Conservation (phyloP, 768 basidiomycete species). For the Mycena vitilis region DNA sequence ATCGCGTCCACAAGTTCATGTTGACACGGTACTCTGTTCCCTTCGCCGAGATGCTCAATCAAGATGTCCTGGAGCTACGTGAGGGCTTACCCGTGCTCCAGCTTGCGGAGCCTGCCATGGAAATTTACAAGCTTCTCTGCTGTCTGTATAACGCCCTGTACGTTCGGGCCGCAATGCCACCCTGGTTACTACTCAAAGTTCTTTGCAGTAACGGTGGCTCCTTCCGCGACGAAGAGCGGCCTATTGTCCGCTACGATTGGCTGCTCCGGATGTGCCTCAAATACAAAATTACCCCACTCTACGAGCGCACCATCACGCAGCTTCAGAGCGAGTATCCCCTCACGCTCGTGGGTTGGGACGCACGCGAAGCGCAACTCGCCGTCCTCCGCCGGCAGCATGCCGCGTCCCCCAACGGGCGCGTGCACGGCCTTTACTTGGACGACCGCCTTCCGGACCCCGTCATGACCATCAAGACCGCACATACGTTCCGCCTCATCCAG, state of each 20-base stretch:
- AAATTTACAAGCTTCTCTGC: conserved; percentile 12
- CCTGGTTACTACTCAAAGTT: not conserved
- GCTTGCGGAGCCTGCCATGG: conserved; percentile 9
- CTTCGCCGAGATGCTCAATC: conserved; percentile 12
- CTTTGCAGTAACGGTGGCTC: not conserved
- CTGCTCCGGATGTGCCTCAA: conserved; percentile 11
- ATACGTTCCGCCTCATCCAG: not conserved
- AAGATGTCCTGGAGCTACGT: not conserved
- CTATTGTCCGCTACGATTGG: conserved; percentile 16
- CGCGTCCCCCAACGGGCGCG: conserved; percentile 5
- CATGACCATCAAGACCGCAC: not conserved
- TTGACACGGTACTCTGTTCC: conserved; percentile 7
- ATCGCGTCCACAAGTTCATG: conserved; percentile 19
- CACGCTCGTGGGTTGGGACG: conserved; percentile 12
- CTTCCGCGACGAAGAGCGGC: conserved; percentile 7
- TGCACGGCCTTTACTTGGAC: conserved; percentile 14
- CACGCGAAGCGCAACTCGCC: conserved; percentile 10
- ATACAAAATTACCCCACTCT: conserved; percentile 13
- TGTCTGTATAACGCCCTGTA: conserved; percentile 20
- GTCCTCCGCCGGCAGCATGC: conserved; percentile 7
- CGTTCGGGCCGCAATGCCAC: not conserved
- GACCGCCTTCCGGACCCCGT: conserved; percentile 20
- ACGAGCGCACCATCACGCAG: not conserved
- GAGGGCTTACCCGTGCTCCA: conserved; percentile 3
- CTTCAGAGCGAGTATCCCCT: conserved; percentile 13